Conservation (phyloP, 1,139 yeast genomes). For the Taphrina deformans region DNA sequence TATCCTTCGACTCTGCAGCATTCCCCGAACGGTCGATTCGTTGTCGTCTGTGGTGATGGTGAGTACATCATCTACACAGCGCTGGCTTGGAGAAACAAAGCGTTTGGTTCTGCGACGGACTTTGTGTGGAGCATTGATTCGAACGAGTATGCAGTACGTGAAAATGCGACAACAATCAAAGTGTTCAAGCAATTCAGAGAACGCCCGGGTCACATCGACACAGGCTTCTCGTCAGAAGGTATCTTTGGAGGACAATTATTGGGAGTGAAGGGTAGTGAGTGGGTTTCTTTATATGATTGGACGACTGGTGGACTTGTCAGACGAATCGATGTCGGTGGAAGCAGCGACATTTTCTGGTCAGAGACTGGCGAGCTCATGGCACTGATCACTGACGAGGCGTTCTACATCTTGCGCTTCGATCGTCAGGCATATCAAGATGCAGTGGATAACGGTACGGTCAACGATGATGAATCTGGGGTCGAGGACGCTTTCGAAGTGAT, state of each 20-base stretch:
- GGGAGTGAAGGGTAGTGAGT: conserved; percentile 69
- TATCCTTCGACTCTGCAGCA: conserved; percentile 85
- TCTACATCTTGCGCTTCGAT: conserved; percentile 77
- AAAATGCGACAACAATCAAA: conserved; percentile 63
- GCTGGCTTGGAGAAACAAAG: conserved; percentile 95
- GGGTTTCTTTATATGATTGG: conserved; percentile 91
- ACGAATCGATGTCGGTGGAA: conserved; percentile 69
- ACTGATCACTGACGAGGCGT: conserved; percentile 69
- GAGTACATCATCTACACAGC: conserved; percentile 96
- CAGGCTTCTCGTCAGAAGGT: conserved; percentile 70
- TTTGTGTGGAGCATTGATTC: conserved; percentile 96
- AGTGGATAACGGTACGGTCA: conserved; percentile 53
- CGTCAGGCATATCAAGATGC: conserved; percentile 68
- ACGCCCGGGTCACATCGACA: conserved; percentile 57
- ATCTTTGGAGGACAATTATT: conserved; percentile 83
- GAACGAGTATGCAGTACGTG: conserved; percentile 80
- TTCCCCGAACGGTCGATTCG: conserved; percentile 95
- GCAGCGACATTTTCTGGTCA: conserved; percentile 80
- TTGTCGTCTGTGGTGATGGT: conserved; percentile 96
- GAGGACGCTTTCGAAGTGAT: conserved; percentile 83
- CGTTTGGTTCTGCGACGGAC: conserved; percentile 86
- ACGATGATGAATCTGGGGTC: conserved; percentile 82
- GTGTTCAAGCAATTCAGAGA: conserved; percentile 84
- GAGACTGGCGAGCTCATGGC: conserved; percentile 88
- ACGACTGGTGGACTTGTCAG: conserved; percentile 79